These are phyloP conservation scores for Coffea humblotiana DNA, from an alignment of 305 asterid species.

Conservation along the genomic window DNA sequence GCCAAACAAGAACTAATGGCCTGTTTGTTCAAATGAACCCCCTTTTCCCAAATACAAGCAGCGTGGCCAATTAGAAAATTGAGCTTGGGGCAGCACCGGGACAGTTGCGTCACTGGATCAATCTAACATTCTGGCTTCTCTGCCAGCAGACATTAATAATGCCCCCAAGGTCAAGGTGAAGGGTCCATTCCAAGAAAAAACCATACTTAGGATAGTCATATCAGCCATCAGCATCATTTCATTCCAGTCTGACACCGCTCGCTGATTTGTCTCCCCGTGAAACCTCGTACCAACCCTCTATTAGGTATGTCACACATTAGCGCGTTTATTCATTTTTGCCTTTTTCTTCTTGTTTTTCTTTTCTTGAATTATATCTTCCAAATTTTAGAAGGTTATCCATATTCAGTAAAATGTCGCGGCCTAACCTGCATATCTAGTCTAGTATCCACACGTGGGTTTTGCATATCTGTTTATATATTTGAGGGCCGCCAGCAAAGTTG, in stretches of 20 bases:
- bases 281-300: slow-evolving; percentile 10
- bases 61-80: not conserved
- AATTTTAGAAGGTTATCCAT: not conserved
- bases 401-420: not conserved
- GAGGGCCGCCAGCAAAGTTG: not conserved
- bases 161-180: not conserved
- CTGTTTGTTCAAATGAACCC: not conserved
- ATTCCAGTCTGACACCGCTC: not conserved
- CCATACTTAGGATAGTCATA: not conserved
- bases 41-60: not conserved
- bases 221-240: slow-evolving; percentile 4
- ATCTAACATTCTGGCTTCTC: not conserved
- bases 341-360: not conserved
- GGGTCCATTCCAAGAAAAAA: too few species aligned
- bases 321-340: not conserved
- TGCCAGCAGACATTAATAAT: not conserved
- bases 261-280: not conserved
- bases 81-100: not conserved
- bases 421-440: not conserved
- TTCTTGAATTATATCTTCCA: not conserved
- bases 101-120: not conserved
- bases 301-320: not conserved
- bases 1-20: not conserved
- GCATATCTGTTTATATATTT: not conserved
- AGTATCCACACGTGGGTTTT: not conserved